Conservation (phyloP, 306 rosid genomes). For the Prunus fruticosa region DNA sequence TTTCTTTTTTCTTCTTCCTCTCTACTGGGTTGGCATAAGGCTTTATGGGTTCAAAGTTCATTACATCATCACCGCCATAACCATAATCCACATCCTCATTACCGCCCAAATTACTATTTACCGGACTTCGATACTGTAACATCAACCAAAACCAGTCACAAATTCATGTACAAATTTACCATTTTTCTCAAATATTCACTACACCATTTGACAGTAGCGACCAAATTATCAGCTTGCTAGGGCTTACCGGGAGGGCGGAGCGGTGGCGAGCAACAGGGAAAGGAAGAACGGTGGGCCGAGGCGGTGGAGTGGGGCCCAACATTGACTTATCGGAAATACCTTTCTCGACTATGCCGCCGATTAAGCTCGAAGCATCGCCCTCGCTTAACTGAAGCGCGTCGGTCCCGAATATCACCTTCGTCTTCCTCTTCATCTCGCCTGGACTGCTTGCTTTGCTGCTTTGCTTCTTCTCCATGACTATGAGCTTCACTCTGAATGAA, state of each 20-base stretch:
- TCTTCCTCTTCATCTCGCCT: conserved; percentile 17
- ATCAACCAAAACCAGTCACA: conserved; percentile 19
- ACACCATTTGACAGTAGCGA: not conserved
- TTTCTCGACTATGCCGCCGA: conserved; percentile 84
- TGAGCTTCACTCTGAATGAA: not conserved
- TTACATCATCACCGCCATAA: conserved; percentile 22
- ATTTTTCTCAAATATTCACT: not conserved
- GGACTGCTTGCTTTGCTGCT: conserved; percentile 21
- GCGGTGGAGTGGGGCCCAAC: conserved; percentile 35
- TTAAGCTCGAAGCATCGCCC: conserved; percentile 33
- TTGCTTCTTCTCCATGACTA: conserved; percentile 52
- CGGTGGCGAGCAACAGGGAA: conserved; percentile 97
- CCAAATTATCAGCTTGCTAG: not conserved
- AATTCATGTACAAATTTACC: not conserved
- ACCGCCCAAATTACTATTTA: conserved; percentile 33
- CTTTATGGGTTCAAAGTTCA: conserved; percentile 45
- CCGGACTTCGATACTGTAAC: conserved; percentile 78
- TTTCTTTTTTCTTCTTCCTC: conserved; percentile 58
- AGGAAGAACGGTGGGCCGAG: conserved; percentile 64
- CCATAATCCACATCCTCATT: conserved; percentile 27
- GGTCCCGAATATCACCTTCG: conserved; percentile 36
- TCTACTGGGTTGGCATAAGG: conserved; percentile 59
- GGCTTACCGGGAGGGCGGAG: conserved; percentile 80
- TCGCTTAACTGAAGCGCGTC: conserved; percentile 41
- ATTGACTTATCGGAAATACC: conserved; percentile 45